Evolutionary conservation across 768 basidiomycete species (phyloP).

Genomic region (Cyclocybe cylindracea): DNA sequence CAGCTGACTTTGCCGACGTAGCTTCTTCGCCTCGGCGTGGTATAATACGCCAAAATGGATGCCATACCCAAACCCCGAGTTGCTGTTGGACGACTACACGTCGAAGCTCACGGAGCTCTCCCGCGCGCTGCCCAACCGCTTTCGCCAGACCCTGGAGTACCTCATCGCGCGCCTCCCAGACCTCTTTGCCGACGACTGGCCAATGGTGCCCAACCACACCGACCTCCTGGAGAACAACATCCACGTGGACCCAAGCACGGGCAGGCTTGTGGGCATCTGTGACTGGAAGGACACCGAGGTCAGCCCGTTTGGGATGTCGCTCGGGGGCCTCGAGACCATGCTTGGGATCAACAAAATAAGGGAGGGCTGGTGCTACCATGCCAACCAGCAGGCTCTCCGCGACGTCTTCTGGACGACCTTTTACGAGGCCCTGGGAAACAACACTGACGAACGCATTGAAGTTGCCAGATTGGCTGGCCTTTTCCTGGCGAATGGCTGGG

Average conservation of each 20-base stretch:
- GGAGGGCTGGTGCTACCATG: not conserved
- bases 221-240: slow-evolving; percentile 17
- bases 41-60: not conserved
- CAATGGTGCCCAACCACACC: slow-evolving; percentile 12
- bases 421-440: not conserved
- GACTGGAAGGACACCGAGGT: slow-evolving; percentile 8
- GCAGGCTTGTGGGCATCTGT: slow-evolving; percentile 9
- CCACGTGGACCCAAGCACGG: slow-evolving; percentile 3
- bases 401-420: not conserved
- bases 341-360: not conserved
- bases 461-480: slow-evolving; percentile 6
- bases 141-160: slow-evolving; percentile 1
- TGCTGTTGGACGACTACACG: not conserved
- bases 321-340: slow-evolving; percentile 12
- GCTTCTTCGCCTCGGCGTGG: slow-evolving; percentile 6
- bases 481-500: not conserved
- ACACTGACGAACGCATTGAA: not conserved
- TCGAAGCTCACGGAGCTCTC: not conserved
- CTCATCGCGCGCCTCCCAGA: slow-evolving; percentile 4
- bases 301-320: slow-evolving; percentile 12
- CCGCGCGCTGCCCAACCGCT: no score
- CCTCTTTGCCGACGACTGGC: slow-evolving; percentile 6
- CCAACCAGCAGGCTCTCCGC: not conserved
- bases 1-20: not conserved
- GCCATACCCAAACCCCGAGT: not conserved